phyloP scores from a whole-genome alignment of 1,284 basidiomycete species.

The Trichosporon ovoides region DNA sequence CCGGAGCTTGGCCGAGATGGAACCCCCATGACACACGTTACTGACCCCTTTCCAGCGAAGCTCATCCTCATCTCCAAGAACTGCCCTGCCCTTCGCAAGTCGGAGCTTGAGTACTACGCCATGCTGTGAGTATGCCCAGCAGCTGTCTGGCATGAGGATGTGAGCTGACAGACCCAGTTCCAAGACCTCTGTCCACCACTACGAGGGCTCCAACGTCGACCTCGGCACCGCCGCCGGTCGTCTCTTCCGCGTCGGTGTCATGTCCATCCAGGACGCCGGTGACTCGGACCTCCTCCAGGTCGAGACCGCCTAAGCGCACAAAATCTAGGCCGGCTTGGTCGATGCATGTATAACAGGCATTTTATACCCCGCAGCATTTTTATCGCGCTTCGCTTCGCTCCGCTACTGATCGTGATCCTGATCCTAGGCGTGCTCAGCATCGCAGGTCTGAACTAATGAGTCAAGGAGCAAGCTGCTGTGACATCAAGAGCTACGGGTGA shows the following conservation, averaged over 20 bases:
- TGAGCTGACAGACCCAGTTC: slow-evolving; percentile 50
- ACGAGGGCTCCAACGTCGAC: slow-evolving; percentile 92
- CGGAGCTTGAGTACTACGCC: slow-evolving; percentile 99
- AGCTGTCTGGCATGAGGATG: neutral
- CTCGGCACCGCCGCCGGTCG: slow-evolving; percentile 98
- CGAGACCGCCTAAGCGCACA: slow-evolving; percentile 34
- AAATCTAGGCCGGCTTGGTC: neutral
- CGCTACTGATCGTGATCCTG: neutral
- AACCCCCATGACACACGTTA: slow-evolving; percentile 52
- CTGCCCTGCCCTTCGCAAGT: slow-evolving; percentile 97
- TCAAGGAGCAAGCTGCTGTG: neutral
- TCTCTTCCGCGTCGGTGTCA: slow-evolving; percentile 98
- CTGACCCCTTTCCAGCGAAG: slow-evolving; percentile 63
- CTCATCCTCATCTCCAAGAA: slow-evolving; percentile 98
- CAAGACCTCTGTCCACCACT: slow-evolving; percentile 96
- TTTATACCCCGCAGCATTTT: no score
- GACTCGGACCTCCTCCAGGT: slow-evolving; percentile 76
- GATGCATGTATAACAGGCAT: slow-evolving; percentile 9
- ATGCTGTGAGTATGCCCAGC: slow-evolving; percentile 62
- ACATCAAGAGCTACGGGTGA: slow-evolving; percentile 7
- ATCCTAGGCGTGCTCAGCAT: neutral
- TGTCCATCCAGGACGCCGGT: slow-evolving; percentile 94
- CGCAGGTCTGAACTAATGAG: no score
- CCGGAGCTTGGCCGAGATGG: slow-evolving; percentile 78
- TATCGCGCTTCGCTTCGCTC: no score